Percentiles rank a stretch among this genome's conserved stretches.
Conservation (phyloP, 176 grass and related monocot species). For the Phoenix roebelenii region DNA sequence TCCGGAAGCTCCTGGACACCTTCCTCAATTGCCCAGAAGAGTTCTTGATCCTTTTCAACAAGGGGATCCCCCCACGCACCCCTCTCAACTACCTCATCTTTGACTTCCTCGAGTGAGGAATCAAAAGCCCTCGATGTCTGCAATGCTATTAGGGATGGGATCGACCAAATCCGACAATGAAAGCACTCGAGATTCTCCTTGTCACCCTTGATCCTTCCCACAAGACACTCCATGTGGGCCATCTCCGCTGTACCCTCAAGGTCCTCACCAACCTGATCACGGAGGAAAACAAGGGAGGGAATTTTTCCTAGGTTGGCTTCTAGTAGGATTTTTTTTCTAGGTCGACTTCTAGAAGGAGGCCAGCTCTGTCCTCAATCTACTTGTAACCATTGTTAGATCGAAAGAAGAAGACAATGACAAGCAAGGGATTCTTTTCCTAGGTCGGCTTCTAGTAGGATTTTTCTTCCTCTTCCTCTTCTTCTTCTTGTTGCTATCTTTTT, state of each 20-base stretch:
- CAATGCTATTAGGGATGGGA: constrained; percentile 71
- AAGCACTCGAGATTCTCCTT: constrained; percentile 60
- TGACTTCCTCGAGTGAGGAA: constrained; percentile 48
- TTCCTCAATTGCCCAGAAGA: constrained; percentile 50
- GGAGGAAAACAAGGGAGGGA: no score
- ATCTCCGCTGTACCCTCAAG: constrained; percentile 67
- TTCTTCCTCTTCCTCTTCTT: no score
- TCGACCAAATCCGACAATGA: constrained; percentile 65
- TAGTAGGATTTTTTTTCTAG: constrained; percentile 39
- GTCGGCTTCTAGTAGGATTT: no score
- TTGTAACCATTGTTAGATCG: constrained; percentile 22
- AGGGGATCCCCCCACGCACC: constrained; percentile 2
- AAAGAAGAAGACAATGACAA: no score
- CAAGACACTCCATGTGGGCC: constrained; percentile 46
- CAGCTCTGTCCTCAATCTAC: constrained; percentile 24
- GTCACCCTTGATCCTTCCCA: constrained; percentile 15
- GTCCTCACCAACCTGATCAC: constrained; percentile 70
- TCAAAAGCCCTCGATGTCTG: constrained; percentile 59
- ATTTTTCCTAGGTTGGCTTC: no score
- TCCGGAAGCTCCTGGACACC: constrained; percentile 42
- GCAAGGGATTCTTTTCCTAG: no score
- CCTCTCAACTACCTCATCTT: constrained; percentile 52
- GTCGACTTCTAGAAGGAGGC: constrained; percentile 59
- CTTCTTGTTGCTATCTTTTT: no score
- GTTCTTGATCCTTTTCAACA: constrained; percentile 51